A percentile compares a stretch with the other conserved stretches of the same genome.
Conservation (phyloP, 2,329 filamentous ascomycete species). For the Botrytis paeoniae region DNA sequence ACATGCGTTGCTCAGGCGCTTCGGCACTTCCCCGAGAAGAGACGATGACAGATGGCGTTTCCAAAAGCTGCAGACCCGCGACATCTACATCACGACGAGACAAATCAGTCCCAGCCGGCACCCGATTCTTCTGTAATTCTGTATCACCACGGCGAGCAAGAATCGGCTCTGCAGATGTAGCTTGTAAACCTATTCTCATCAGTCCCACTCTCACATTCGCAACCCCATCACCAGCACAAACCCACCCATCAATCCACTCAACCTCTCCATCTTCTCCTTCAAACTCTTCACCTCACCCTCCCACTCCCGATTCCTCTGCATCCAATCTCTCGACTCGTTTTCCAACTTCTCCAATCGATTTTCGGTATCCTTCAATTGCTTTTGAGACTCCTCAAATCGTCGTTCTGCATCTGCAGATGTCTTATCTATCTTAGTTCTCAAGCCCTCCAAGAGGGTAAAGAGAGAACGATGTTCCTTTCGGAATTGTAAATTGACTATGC, state of each 20-base stretch:
- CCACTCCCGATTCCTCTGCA: background rate
- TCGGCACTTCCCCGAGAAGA: background rate
- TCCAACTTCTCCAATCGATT: constrained; percentile 2
- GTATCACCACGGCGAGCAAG: background rate
- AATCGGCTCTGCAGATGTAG: background rate
- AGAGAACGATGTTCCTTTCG: constrained; percentile 6
- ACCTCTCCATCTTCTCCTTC: background rate
- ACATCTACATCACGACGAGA: background rate
- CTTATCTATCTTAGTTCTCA: background rate
- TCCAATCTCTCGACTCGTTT: background rate
- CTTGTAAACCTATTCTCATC: background rate
- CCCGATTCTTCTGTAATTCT: background rate
- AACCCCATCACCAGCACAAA: background rate
- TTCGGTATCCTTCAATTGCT: constrained; percentile 4
- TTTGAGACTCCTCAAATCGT: background rate
- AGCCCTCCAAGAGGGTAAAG: background rate
- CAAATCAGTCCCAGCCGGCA: background rate
- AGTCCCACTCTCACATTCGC: background rate
- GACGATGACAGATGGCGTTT: background rate
- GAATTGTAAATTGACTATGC: constrained; percentile 4
- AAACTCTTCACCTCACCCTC: background rate
- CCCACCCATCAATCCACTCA: background rate
- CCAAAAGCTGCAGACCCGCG: background rate
- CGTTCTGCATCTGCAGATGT: constrained; percentile 1
- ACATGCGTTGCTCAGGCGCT: background rate